Evolutionary conservation across 805 yeast species (phyloP).

Genomic region (Geotrichum ghanense): DNA sequence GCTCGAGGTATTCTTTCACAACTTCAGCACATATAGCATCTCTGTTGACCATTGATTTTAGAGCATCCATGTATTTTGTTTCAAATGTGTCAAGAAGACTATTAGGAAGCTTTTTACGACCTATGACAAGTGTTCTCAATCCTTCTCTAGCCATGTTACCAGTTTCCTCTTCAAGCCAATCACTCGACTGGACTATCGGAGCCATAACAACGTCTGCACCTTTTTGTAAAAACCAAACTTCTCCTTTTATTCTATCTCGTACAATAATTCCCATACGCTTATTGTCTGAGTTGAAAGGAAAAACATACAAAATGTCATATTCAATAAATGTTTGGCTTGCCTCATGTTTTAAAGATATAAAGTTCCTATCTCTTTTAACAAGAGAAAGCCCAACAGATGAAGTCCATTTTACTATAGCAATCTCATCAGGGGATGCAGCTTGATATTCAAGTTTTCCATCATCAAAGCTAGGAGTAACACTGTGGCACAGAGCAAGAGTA

Average conservation of each 20-base stretch:
- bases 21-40: constrained; percentile 63
- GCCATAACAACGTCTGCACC: constrained; percentile 97
- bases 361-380: constrained; percentile 68
- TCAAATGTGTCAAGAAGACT: constrained; percentile 52
- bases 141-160: constrained; percentile 99
- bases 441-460: constrained; percentile 73
- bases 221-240: constrained; percentile 75
- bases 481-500: constrained; percentile 90
- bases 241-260: constrained; percentile 48
- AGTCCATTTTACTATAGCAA: constrained; percentile 90
- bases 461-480: constrained; percentile 87
- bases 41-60: constrained; percentile 67
- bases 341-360: constrained; percentile 56
- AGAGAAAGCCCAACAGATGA: constrained; percentile 76
- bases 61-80: constrained; percentile 56
- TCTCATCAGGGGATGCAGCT: constrained; percentile 98
- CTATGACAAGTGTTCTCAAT: constrained; percentile 85
- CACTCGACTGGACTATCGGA: constrained; percentile 69
- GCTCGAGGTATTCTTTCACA: constrained; percentile 60
- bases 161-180: constrained; percentile 97
- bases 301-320: constrained; percentile 65
- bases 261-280: constrained; percentile 93
- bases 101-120: constrained; percentile 56
- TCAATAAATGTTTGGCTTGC: constrained; percentile 35
- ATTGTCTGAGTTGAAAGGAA: constrained; percentile 93